These are phyloP conservation scores for Rachicladosporium sp. DNA, from an alignment of 2,329 filamentous ascomycete genomes.

Conservation along the genomic window DNA sequence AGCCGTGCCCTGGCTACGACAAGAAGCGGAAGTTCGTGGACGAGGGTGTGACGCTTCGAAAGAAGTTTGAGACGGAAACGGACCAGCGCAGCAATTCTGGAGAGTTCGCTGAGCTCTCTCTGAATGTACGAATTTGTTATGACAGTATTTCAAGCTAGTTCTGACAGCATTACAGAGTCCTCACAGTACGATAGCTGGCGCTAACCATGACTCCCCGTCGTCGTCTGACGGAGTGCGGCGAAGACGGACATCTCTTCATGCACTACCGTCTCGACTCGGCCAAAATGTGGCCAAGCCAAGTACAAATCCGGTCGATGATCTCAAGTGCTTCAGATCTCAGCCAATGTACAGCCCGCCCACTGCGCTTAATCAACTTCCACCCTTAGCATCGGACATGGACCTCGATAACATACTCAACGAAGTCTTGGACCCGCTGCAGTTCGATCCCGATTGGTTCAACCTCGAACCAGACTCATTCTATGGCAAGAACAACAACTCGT, in stretches of 20 bases:
- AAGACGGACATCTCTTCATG: background rate
- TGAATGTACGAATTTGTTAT: conserved; percentile 2
- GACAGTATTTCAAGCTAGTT: too few species aligned
- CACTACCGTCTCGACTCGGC: background rate
- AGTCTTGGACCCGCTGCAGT: conserved; percentile 9
- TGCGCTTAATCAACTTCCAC: background rate
- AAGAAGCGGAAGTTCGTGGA: conserved; percentile 26
- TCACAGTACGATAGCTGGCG: conserved; percentile 1
- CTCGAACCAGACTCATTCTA: conserved; percentile 20
- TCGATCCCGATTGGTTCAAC: conserved; percentile 22
- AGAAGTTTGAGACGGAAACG: conserved; percentile 16
- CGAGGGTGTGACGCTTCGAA: conserved; percentile 20
- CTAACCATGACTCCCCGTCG: conserved; percentile 3
- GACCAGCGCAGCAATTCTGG: conserved; percentile 1
- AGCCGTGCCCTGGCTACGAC: conserved; percentile 24
- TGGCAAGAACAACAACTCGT: conserved; percentile 18
- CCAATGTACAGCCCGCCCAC: background rate
- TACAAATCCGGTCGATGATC: background rate
- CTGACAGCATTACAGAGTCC: conserved; percentile 1
- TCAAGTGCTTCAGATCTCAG: background rate
- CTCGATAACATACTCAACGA: conserved; percentile 4
- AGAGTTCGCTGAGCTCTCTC: conserved; percentile 4
- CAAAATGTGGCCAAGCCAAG: background rate
- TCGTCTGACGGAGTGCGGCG: background rate
- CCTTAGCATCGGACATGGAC: conserved; percentile 2